Percentiles rank a stretch among this genome's conserved stretches.
Conservation (phyloP, 768 basidiomycete species). For the Xerocomellus amylosporus region DNA sequence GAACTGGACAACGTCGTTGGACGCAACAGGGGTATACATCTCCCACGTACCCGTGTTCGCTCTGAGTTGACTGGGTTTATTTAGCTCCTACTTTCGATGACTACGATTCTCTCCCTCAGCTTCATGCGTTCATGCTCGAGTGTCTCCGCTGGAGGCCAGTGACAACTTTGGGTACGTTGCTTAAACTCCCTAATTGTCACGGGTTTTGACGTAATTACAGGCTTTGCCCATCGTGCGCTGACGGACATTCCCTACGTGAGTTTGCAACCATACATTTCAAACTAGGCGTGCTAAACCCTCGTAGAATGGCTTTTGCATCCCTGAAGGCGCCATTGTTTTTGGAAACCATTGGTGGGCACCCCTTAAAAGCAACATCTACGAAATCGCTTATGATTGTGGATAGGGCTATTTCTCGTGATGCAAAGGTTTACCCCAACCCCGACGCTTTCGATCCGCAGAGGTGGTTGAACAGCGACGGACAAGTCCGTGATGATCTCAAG, state of each 20-base stretch:
- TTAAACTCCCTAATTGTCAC: not conserved
- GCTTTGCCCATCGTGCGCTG: conserved; percentile 63
- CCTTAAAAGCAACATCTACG: not conserved
- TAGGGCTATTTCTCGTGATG: conserved; percentile 58
- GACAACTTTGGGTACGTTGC: conserved; percentile 28
- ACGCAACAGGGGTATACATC: conserved; percentile 31
- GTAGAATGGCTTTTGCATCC: conserved; percentile 37
- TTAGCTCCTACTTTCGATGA: conserved; percentile 44
- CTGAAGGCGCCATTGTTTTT: conserved; percentile 36
- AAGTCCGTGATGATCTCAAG: conserved; percentile 51
- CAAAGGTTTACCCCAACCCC: conserved; percentile 55
- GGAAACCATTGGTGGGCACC: conserved; percentile 35
- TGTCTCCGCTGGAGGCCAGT: conserved; percentile 43
- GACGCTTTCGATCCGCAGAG: conserved; percentile 57
- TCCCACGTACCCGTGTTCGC: not conserved
- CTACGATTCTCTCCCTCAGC: conserved; percentile 33
- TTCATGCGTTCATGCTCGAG: conserved; percentile 42
- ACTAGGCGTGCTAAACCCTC: conserved; percentile 2
- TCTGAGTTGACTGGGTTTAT: not conserved
- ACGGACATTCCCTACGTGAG: conserved; percentile 62
- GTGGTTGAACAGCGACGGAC: conserved; percentile 43
- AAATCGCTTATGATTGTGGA: not conserved
- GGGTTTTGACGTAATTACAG: conserved; percentile 21
- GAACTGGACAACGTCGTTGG: conserved; percentile 56
- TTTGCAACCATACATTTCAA: not conserved